Evolutionary conservation across 2,329 filamentous ascomycete species (phyloP), one percentile per base, ranked within the genome.

Genomic region (Fulvia fulva): DNA sequence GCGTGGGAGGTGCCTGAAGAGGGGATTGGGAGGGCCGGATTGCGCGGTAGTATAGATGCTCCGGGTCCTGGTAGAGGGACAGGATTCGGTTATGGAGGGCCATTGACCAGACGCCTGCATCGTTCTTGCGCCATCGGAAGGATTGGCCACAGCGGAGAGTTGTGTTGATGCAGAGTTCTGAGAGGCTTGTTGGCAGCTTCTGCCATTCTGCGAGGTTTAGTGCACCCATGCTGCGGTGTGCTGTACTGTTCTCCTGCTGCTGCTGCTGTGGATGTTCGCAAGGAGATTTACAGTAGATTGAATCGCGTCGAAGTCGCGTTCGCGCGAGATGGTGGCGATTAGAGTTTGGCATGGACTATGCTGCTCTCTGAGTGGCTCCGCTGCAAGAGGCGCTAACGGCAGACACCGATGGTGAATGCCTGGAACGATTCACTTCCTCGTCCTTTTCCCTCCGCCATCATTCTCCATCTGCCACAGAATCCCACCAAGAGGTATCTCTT

Each of bases 141-240:
- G 93, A 96, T 74, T 99, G 94, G 3, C 94, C 94, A 73, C 94
- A 99, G 62, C 93, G 87, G 32, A 99, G 79, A 0, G 91, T 96
- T 0, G 93, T 99, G 68, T 96, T 91, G 65, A 99, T 91, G 72
- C 91, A 97, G 3, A 99, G 83, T 72, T 99, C 94, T 3, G 87
- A 84, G 32, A 96, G 77, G 60, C 81, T 89, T 43, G 97, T 78
- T 23, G 94, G 91, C 65, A 99, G 77, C 77, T 90, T 95, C 64
- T 85, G 85, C 94, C 94, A 99, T 71, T 90, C 88, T 16, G 87
- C 81, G n/a, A 85, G 78, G 28, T 80, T 81, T 32, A 78, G 55
- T 5, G 64, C 65, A 30, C 74, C 72, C 77, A 79, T 79, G 3
- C 22, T 65, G n/a, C 11, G 55, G 21, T 46, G 37, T n/a, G 37